A percentile compares a stretch with the other conserved stretches of the same genome.
These are phyloP conservation scores for Tulasnella sp. DNA, from an alignment of 768 basidiomycete species.

Conservation along the genomic window DNA sequence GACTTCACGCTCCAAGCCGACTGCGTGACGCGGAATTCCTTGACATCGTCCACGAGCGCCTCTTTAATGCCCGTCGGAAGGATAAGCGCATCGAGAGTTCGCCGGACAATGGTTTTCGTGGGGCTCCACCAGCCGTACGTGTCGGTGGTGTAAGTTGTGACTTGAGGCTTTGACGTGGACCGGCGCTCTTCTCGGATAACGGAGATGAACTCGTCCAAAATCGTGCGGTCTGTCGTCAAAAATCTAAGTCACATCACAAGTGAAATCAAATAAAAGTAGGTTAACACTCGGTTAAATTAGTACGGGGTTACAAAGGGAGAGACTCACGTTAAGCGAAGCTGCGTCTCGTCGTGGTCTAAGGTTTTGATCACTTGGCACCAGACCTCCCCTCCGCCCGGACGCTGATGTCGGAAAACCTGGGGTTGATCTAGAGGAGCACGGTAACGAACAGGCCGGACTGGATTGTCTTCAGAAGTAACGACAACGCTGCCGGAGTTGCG, in stretches of 20 bases:
- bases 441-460: not conserved
- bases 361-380: constrained; percentile 34
- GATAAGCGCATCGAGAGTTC: constrained; percentile 58
- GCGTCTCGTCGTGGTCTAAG: not conserved
- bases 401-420: constrained; percentile 18
- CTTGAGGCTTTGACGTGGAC: constrained; percentile 46
- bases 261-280: constrained; percentile 20
- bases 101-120: constrained; percentile 52
- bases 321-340: constrained; percentile 3
- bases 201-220: constrained; percentile 50
- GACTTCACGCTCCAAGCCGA: constrained; percentile 67
- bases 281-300: constrained; percentile 20
- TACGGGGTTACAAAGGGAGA: constrained; percentile 39
- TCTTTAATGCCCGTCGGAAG: constrained; percentile 54
- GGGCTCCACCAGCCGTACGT: constrained; percentile 37
- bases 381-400: not conserved
- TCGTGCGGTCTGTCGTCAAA: constrained; percentile 51
- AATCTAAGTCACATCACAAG: constrained; percentile 39
- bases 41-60: constrained; percentile 54
- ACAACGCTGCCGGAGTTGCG: constrained; percentile 49
- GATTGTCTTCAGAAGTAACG: constrained; percentile 40
- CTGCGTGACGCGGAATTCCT: constrained; percentile 57
- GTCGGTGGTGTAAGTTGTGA: constrained; percentile 42
- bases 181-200: constrained; percentile 49
- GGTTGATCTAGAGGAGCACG: constrained; percentile 3